phyloP scores from a whole-genome alignment of 106 monocot genomes.

The Dioscorea dumetorum region DNA sequence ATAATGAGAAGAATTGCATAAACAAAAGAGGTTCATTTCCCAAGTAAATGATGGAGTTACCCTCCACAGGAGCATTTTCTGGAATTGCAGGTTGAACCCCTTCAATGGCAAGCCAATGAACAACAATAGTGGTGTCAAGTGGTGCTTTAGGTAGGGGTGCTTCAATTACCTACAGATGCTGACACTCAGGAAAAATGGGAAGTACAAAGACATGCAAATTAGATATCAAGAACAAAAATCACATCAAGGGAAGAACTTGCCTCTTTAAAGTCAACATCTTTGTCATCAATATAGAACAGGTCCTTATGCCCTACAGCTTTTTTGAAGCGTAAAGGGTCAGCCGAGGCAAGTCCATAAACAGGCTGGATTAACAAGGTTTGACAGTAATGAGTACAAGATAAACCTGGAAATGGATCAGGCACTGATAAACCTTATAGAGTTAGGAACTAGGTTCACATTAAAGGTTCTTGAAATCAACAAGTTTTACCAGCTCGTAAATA shows the following conservation, averaged over 20 bases:
- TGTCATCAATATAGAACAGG: constrained; percentile 96
- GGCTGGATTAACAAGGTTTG: constrained; percentile 49
- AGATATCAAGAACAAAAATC: not conserved
- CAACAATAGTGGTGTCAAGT: constrained; percentile 76
- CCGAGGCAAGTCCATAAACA: constrained; percentile 95
- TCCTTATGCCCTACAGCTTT: constrained; percentile 93
- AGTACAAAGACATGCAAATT: not conserved
- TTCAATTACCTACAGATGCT: constrained; percentile 66
- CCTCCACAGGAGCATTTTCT: constrained; percentile 86
- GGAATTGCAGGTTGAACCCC: constrained; percentile 94
- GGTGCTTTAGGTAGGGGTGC: constrained; percentile 95
- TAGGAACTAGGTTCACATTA: too few species aligned
- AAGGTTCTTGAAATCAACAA: too few species aligned
- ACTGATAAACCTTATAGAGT: too few species aligned
- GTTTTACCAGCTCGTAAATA: too few species aligned
- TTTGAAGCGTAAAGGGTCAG: constrained; percentile 85
- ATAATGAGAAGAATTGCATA: too few species aligned
- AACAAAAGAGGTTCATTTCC: too few species aligned
- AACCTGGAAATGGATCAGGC: too few species aligned
- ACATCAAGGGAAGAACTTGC: constrained; percentile 19
- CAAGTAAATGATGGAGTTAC: constrained; percentile 17
- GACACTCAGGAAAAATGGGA: not conserved
- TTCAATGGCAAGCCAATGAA: constrained; percentile 95
- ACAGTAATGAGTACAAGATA: constrained; percentile 6
- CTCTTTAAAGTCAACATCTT: constrained; percentile 91